Percentiles rank a stretch among this genome's conserved stretches.
phyloP scores from a whole-genome alignment of 176 grass and related monocot species.

The Musa schizocarpa region DNA sequence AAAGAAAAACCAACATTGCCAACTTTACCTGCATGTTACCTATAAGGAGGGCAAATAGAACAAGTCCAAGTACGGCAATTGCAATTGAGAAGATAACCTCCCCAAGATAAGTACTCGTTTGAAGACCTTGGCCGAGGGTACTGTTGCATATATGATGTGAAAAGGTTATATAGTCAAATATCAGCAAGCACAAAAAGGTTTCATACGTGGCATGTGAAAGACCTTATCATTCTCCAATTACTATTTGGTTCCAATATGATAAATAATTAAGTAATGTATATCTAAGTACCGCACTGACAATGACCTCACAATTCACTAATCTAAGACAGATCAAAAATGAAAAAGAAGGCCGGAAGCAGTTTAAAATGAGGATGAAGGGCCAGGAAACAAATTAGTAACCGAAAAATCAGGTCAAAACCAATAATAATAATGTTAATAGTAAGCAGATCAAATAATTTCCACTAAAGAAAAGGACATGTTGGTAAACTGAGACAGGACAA shows the following conservation, averaged over 20 bases:
- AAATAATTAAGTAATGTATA: not conserved
- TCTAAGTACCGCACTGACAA: not conserved
- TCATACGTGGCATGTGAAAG: not conserved
- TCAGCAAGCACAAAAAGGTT: not conserved
- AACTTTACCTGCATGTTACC: constrained; percentile 91
- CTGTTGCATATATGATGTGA: constrained; percentile 32
- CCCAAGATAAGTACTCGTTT: constrained; percentile 65
- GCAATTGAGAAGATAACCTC: constrained; percentile 85
- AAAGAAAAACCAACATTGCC: not conserved
- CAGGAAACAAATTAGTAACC: not conserved
- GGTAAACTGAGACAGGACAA: not conserved
- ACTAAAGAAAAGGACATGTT: not conserved
- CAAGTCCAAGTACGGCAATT: constrained; percentile 73
- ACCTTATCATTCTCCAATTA: not conserved
- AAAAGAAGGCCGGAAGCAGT: not conserved
- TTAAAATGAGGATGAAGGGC: not conserved
- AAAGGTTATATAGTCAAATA: not conserved
- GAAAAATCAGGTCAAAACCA: not conserved
- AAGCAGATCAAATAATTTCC: too few species aligned
- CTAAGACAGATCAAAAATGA: not conserved
- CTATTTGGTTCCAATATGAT: not conserved
- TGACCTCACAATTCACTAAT: not conserved
- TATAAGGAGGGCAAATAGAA: constrained; percentile 88
- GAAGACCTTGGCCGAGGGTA: constrained; percentile 82
- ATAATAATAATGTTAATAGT: not conserved